Evolutionary conservation across 495 filamentous ascomycete genomes (phyloP).

Genomic region (Aspergillus sparsus): DNA sequence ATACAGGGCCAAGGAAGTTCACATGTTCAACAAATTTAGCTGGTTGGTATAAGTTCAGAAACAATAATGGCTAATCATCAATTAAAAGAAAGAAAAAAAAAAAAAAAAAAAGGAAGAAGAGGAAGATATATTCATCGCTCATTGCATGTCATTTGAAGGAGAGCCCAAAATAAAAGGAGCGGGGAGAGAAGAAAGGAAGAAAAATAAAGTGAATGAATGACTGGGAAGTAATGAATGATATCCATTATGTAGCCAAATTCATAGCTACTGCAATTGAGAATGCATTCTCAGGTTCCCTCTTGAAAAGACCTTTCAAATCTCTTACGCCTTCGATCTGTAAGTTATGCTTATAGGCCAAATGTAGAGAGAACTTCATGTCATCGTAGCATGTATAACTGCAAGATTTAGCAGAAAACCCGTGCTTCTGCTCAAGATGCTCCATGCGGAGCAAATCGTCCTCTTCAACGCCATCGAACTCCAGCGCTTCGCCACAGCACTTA

Average conservation of each 20-base stretch:
- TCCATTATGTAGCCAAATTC: too few species aligned
- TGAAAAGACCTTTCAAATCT: background rate
- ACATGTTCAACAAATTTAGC: too few species aligned
- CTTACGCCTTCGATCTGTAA: background rate
- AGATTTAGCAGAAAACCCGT: background rate
- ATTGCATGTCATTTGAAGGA: too few species aligned
- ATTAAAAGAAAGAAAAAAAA: too few species aligned
- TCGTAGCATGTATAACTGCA: background rate
- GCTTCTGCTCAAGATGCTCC: background rate
- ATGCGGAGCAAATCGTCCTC: background rate
- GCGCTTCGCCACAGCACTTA: background rate
- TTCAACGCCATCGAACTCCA: background rate
- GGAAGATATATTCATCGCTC: too few species aligned
- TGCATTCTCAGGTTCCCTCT: background rate
- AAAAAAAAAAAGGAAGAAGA: too few species aligned
- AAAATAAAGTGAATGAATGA: background rate
- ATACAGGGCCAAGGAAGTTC: too few species aligned
- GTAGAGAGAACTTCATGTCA: background rate
- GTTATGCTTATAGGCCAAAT: constrained; percentile 2
- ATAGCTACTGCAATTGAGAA: too few species aligned
- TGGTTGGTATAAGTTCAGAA: too few species aligned
- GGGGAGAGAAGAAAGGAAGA: background rate
- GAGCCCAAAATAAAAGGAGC: too few species aligned
- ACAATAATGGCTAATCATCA: too few species aligned
- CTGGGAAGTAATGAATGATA: too few species aligned